A percentile compares a stretch with the other conserved stretches of the same genome.
Evolutionary conservation across 805 yeast species (phyloP).

Genomic region (Candida orba): DNA sequence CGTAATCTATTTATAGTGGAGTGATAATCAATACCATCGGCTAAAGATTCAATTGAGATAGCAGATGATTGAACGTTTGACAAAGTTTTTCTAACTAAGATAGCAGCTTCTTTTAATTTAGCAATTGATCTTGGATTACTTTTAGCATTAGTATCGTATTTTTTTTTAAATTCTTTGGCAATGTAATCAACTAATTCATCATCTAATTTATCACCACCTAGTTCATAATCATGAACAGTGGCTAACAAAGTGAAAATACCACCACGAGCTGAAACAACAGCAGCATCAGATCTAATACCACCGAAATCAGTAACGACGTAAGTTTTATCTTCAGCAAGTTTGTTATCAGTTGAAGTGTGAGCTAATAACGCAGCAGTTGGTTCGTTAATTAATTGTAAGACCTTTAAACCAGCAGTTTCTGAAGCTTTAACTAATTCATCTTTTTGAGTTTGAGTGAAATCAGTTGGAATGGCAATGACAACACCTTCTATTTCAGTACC

Average conservation of each 20-base stretch:
- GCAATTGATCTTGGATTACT: conserved; percentile 78
- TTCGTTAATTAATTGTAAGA: conserved; percentile 84
- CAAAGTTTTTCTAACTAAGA: conserved; percentile 81
- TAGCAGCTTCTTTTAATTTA: conserved; percentile 77
- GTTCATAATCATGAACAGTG: conserved; percentile 69
- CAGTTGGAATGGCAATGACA: conserved; percentile 87
- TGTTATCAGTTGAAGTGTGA: conserved; percentile 42
- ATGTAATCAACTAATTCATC: conserved; percentile 71
- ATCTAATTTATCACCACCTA: conserved; percentile 89
- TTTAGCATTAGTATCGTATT: conserved; percentile 73
- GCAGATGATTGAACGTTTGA: conserved; percentile 84
- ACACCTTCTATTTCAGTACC: conserved; percentile 77
- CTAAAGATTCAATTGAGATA: conserved; percentile 89
- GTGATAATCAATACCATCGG: conserved; percentile 91
- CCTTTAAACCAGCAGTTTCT: conserved; percentile 64
- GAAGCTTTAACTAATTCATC: conserved; percentile 55
- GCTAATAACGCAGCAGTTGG: conserved; percentile 89
- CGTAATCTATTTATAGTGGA: conserved; percentile 90
- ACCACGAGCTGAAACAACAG: conserved; percentile 87
- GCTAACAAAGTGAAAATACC: conserved; percentile 87
- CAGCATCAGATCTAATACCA: conserved; percentile 92
- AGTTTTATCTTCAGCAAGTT: conserved; percentile 51
- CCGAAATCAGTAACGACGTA: conserved; percentile 95
- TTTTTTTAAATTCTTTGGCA: conserved; percentile 91
- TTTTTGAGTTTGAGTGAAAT: conserved; percentile 71